Base-by-base conservation (phyloP, 2,329 filamentous ascomycete genomes). In the Bipolaris gigantea region DNA sequence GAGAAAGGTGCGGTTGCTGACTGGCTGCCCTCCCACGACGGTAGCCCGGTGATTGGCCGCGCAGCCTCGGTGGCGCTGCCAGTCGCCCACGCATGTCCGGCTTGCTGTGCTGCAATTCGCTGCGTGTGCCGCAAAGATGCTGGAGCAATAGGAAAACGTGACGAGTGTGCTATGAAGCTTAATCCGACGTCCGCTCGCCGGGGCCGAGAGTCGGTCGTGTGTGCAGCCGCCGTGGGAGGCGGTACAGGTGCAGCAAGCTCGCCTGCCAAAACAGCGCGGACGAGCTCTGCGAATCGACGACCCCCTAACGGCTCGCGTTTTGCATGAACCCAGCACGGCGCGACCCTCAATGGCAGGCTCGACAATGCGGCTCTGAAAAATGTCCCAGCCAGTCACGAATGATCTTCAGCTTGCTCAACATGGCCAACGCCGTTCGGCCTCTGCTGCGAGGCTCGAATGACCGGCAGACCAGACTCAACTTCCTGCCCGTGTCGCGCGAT, bases 361-460 rank as follows among this genome's bases (percentile, higher is more conserved):
- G 33, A 59, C 52, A 45, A 56, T 57, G 56, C 56, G 56, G 57
- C 51, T 15, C 50, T 62, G 46, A 65, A 70, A 64, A 50, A 72
- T 72, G 69, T 62, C 36, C 66, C 58, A 40, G 55, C 60, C 44
- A 59, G 51, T 56, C 63, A 59, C 70, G 61, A 57, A 56, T 46
- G 38, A 40, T 52, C 41, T 55, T 49, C 34, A 55, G 48, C 50
- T 50, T 55, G 53, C 53, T 58, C 57, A 57, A 51, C 56, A 67
- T 67, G 64, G 64, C 64, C 64, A 63, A 67, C 56, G 62, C 57
- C 56, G 61, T 56, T 50, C 58, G 64, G 63, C 61, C 64, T 46
- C 60, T 53, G 41, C 48, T 71, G 60, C 67, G 70, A 59, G 66
- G 71, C 56, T 62, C 68, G 56, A 61, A 60, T 65, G 71, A 73